Conservation (phyloP, 768 basidiomycete genomes). For the Lactifluus piperatus region DNA sequence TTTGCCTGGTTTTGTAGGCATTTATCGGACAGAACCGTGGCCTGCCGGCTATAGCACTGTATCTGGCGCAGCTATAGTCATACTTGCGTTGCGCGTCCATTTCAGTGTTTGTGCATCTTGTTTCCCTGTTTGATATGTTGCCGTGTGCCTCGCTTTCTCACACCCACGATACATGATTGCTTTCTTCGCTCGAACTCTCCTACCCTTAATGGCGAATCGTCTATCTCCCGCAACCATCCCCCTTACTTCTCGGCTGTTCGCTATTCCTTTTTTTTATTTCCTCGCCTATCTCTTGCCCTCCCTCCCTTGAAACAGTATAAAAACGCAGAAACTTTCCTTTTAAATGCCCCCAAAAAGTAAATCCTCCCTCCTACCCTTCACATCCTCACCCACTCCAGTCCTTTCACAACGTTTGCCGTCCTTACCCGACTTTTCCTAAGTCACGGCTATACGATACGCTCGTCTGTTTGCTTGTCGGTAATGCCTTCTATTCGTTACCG, state of each 20-base stretch:
- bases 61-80: not conserved
- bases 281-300: conserved; percentile 5
- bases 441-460: conserved; percentile 13
- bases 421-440: conserved; percentile 14
- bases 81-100: conserved; percentile 5
- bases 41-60: not conserved
- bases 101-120: conserved; percentile 1
- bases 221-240: not conserved
- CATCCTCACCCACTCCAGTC: conserved; percentile 11
- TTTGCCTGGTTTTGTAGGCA: not conserved
- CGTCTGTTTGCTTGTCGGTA: not conserved
- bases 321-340: not conserved
- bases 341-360: conserved; percentile 7
- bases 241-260: conserved; percentile 10
- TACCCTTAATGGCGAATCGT: conserved; percentile 5
- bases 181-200: conserved; percentile 5
- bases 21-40: not conserved
- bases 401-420: conserved; percentile 19
- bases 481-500: not conserved
- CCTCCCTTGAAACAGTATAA: conserved; percentile 9
- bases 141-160: conserved; percentile 4
- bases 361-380: conserved; percentile 3
- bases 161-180: conserved; percentile 1
- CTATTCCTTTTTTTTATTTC: not conserved
- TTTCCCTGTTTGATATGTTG: conserved; percentile 2